Evolutionary conservation across 805 yeast genomes (phyloP), one percentile per base, ranked within the genome.

Genomic region (Ogataea polymorpha): DNA sequence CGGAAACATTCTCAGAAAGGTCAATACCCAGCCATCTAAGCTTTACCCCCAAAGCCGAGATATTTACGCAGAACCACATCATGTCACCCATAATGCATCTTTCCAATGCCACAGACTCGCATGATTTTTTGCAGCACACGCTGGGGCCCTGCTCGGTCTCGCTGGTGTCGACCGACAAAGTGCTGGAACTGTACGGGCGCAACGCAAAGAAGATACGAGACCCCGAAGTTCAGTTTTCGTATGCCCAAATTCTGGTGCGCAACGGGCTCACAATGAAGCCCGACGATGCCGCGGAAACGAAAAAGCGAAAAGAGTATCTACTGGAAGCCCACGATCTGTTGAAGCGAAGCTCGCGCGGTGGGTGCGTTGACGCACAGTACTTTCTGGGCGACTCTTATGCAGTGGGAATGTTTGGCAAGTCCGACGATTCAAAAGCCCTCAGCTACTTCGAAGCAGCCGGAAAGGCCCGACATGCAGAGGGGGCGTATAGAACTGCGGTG

Each of bases 291-390:
- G 50, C 48, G 26, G 63, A 65, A 32, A 50, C 46, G 5, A 63
- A 65, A 16, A 63, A 74, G 56, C 75, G 73, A 50, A 66, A 66
- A 29, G 77, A 78, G 28, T 76, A 86, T 41, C 66, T 89, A 28
- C 82, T 84, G 53, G 97, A 93, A 58, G 91, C 96, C 0, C 68
- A 75, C 27, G 51, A 51, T 23, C 32, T 42, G 1, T 36, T 53
- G 15, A 81, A 78, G 51, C 78, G 77, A 51, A 71, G 90, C 32
- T 70, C 89, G 14, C 89, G 85, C 42, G 81, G 83, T 48, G 95
- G 96, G 6, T 83, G 81, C 52, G 73, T 82, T 1, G 96, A 91
- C 39, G 95, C 98, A 0, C 98, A 93, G 61, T 93, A 91, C 57
- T 70, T 90, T 20, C 66, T 93, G 23, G 99, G 81, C n/a, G 98